A percentile compares a stretch with the other conserved stretches of the same genome.
phyloP scores from a whole-genome alignment of 2,329 filamentous ascomycete species.

The Didymella segeticola region DNA sequence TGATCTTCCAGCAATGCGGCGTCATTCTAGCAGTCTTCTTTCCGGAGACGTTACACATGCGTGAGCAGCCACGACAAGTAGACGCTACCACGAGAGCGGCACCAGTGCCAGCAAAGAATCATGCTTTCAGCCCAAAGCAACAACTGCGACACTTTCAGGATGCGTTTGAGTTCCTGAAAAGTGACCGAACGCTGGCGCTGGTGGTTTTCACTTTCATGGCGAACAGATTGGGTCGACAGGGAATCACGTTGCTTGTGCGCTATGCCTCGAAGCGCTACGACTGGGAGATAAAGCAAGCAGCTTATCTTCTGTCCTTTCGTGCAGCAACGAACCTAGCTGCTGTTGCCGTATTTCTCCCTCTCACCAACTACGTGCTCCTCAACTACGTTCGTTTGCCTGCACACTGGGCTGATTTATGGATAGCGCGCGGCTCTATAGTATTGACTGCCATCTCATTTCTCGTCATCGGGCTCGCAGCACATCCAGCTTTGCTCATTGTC shows the following conservation, averaged over 20 bases:
- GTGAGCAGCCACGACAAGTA: conserved; percentile 38
- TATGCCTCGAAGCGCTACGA: conserved; percentile 60
- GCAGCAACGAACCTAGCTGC: conserved; percentile 57
- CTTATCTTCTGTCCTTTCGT: conserved; percentile 54
- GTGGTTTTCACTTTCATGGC: conserved; percentile 55
- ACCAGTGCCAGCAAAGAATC: conserved; percentile 11
- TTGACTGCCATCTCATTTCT: conserved; percentile 54
- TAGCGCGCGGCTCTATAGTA: conserved; percentile 55
- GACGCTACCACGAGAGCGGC: conserved; percentile 23
- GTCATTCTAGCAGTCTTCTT: conserved; percentile 37
- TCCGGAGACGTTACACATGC: conserved; percentile 46
- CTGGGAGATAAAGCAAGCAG: conserved; percentile 55
- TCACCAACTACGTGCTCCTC: conserved; percentile 49
- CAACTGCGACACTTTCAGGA: conserved; percentile 47
- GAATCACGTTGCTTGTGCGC: conserved; percentile 56
- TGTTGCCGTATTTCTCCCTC: conserved; percentile 55
- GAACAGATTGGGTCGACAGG: conserved; percentile 57
- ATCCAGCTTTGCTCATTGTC: conserved; percentile 51
- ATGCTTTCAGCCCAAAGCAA: conserved; percentile 32
- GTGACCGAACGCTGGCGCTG: conserved; percentile 52
- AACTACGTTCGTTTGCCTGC: conserved; percentile 45
- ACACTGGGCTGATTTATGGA: conserved; percentile 54
- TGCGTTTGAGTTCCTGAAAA: conserved; percentile 50
- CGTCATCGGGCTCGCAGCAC: conserved; percentile 55
- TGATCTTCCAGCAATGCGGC: conserved; percentile 38